A percentile compares a stretch with the other conserved stretches of the same genome.
Evolutionary conservation across 495 filamentous ascomycete genomes (phyloP).

Genomic region (Aspergillus hancockii): DNA sequence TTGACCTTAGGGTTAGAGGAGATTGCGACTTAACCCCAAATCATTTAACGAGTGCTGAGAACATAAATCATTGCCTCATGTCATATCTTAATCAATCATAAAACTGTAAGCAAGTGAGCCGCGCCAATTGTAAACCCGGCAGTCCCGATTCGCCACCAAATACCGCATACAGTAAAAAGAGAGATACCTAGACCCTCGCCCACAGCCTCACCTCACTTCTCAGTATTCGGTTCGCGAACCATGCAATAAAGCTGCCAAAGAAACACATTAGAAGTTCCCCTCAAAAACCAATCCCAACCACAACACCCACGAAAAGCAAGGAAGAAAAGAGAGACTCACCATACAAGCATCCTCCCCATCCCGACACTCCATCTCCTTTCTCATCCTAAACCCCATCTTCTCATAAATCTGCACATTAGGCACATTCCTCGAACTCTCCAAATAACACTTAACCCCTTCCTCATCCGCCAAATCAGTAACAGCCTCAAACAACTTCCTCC

Average conservation of each 20-base stretch:
- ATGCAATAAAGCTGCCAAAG: conserved; percentile 26
- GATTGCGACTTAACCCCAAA: no score
- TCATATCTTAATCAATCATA: not conserved
- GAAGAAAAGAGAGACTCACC: conserved; percentile 26
- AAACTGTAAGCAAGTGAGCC: not conserved
- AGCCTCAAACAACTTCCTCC: conserved; percentile 57
- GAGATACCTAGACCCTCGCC: not conserved
- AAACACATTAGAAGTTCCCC: conserved; percentile 14
- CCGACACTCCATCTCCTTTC: conserved; percentile 61
- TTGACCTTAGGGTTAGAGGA: not conserved
- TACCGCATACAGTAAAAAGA: conserved; percentile 1
- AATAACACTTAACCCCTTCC: conserved; percentile 61
- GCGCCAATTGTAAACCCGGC: not conserved
- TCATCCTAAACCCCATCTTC: conserved; percentile 63
- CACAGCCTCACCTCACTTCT: conserved; percentile 9
- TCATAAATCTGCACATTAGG: conserved; percentile 70
- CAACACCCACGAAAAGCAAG: not conserved
- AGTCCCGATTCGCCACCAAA: not conserved
- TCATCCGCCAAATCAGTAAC: conserved; percentile 59
- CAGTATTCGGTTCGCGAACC: conserved; percentile 22
- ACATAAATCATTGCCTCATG: not conserved
- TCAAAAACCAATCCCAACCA: no score
- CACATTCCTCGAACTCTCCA: conserved; percentile 62
- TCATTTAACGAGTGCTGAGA: no score
- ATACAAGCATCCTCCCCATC: conserved; percentile 53